These are phyloP conservation scores for Spiraea crenata DNA, from an alignment of 331 rosid genomes.

Conservation along the genomic window DNA sequence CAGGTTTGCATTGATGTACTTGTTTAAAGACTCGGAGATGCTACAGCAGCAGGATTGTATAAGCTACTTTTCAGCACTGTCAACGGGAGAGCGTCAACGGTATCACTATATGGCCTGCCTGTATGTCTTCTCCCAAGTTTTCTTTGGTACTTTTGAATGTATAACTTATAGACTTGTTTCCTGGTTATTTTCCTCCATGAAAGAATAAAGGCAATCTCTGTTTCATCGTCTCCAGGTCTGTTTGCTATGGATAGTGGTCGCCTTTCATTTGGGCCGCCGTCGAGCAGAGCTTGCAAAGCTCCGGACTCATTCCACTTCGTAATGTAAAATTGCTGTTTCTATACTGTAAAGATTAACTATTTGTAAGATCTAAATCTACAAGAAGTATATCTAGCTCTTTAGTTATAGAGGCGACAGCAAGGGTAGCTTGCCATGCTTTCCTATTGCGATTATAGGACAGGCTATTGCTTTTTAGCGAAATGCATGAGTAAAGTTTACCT, in stretches of 20 bases:
- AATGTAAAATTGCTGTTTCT: background rate
- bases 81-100: conserved; percentile 59
- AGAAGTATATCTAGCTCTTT: background rate
- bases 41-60: conserved; percentile 94
- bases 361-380: background rate
- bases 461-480: background rate
- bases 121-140: conserved; percentile 40
- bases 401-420: background rate
- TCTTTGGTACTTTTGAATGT: background rate
- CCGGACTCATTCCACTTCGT: conserved; percentile 31
- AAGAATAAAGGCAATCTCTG: background rate
- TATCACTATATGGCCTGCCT: conserved; percentile 74
- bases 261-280: conserved; percentile 73
- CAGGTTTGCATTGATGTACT: conserved; percentile 91
- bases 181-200: background rate
- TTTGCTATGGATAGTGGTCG: conserved; percentile 67
- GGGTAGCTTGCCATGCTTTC: background rate
- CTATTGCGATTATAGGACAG: too few species aligned
- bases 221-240: conserved; percentile 57
- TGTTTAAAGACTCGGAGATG: conserved; percentile 95
- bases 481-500: background rate
- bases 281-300: conserved; percentile 65
- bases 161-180: background rate
- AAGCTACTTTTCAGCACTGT: conserved; percentile 64
- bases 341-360: background rate